phyloP scores from a whole-genome alignment of 139 green algal species.

The Volvox reticuliferus region DNA sequence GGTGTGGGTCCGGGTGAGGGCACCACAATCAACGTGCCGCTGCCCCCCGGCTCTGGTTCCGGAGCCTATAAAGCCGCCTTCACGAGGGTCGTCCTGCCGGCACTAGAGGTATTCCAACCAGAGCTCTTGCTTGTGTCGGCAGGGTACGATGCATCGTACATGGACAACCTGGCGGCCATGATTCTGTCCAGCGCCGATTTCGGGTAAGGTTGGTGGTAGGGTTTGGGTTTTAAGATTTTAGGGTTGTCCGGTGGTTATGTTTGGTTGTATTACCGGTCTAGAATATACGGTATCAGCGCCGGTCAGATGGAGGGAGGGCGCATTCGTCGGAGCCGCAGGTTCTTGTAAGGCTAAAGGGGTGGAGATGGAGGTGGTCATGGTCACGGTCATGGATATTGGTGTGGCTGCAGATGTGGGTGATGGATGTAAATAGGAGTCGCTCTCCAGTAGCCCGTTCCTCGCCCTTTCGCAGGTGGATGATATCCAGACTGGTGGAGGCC shows the following conservation, averaged over 20 bases:
- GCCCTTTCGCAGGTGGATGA: constrained; percentile 51
- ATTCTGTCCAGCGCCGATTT: constrained; percentile 63
- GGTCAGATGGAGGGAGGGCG: background rate
- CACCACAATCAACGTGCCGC: constrained; percentile 80
- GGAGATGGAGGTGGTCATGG: background rate
- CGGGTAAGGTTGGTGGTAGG: constrained; percentile 45
- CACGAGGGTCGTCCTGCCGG: constrained; percentile 61
- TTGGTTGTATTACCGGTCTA: no score
- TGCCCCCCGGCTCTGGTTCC: constrained; percentile 66
- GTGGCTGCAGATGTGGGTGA: background rate
- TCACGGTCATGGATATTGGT: background rate
- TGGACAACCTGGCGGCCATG: constrained; percentile 69
- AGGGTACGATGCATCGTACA: constrained; percentile 66
- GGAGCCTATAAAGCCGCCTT: constrained; percentile 67
- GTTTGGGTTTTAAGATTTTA: no score
- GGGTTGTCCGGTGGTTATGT: no score
- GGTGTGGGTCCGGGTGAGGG: constrained; percentile 71
- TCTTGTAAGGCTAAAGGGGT: no score
- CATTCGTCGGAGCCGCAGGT: background rate
- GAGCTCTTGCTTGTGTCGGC: constrained; percentile 76
- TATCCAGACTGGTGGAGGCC: constrained; percentile 19
- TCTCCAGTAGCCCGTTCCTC: no score
- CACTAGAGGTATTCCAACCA: constrained; percentile 75
- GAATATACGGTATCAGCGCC: no score
- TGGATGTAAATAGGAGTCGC: background rate